Evolutionary conservation across 805 yeast genomes (phyloP), one percentile per base, ranked within the genome.

Genomic region (Novakomyces olei): DNA sequence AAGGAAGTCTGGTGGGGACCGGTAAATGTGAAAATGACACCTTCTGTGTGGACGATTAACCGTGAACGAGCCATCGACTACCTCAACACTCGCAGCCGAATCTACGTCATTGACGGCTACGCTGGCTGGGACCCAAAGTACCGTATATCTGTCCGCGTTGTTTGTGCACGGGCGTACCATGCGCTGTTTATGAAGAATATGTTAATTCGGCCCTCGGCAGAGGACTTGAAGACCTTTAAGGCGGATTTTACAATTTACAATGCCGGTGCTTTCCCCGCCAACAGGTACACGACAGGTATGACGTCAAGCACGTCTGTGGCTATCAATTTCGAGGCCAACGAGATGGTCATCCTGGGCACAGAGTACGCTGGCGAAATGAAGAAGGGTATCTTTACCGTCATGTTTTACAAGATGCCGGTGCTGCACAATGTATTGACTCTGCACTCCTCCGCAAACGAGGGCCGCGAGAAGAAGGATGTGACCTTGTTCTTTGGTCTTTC

Each of bases 341-440:
- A 88, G 63, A 85, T 88, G 98, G 81, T 85, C 41, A 88, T 85
- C 50, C 66, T 88, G 47, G 98, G 98, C 59, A 85, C 96, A 29
- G 98, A 85, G 64, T 85, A 85, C 52, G 98, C 98, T 35, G 98
- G 98, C 50, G 98, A 85, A 65, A 85, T 85, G 98, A 85, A 85
- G 67, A 85, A 85, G 65, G 98, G 98, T 63, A 81, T 85, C 49
- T 81, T 85, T 69, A 81, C 96, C 15, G 96, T 85, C 39, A 85
- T 85, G 98, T 85, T 88, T 63, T 85, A 85, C 66, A 65, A 88
- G 56, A 83, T 83, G 95, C 98, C 98, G 36, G 73, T 88, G 45
- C 79, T 68, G 56, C 77, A 83, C 64, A 59, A 78, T 48, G 81
- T 85, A 38, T 69, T 85, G 53, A 88, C 96, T 26, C 67, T 85